Percentiles rank a stretch among this genome's conserved stretches.
Conservation (phyloP, 306 rosid genomes). For the Glycine latifolia region DNA sequence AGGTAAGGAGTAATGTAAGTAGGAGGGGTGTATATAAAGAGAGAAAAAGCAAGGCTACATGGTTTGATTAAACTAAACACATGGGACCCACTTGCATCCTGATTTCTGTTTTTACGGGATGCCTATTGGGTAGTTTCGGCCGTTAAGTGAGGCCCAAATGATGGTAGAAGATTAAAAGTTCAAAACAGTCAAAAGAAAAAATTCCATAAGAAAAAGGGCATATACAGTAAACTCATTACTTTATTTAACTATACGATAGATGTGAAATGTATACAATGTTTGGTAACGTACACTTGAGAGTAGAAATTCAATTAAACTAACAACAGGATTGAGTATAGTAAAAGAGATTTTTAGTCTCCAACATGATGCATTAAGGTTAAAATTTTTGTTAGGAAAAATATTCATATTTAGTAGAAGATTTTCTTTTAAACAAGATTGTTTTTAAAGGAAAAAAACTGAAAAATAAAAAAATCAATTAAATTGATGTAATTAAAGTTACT, state of each 20-base stretch:
- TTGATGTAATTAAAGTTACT: not conserved
- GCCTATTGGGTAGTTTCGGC: slow-evolving; percentile 66
- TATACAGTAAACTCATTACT: not conserved
- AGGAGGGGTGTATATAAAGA: slow-evolving; percentile 64
- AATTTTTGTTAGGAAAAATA: too few relatives aligned
- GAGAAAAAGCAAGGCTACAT: slow-evolving; percentile 50
- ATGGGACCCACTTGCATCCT: slow-evolving; percentile 64
- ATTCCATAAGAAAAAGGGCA: not conserved
- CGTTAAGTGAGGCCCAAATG: slow-evolving; percentile 71
- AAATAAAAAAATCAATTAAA: too few relatives aligned
- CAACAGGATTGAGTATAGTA: too few relatives aligned
- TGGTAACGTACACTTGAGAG: too few relatives aligned
- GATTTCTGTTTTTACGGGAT: slow-evolving; percentile 71
- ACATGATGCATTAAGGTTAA: too few relatives aligned
- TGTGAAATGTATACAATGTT: too few relatives aligned
- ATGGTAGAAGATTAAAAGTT: slow-evolving; percentile 35
- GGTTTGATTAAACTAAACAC: slow-evolving; percentile 66
- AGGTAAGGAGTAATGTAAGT: slow-evolving; percentile 39
- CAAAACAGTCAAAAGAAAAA: slow-evolving; percentile 11
- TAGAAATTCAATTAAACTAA: too few relatives aligned
- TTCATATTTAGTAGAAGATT: too few relatives aligned
- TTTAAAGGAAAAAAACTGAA: too few relatives aligned
- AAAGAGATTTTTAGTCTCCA: too few relatives aligned
- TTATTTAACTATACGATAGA: too few relatives aligned
- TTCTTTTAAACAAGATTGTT: too few relatives aligned